A percentile compares a stretch with the other conserved stretches of the same genome.
These are phyloP conservation scores for Flaveria linearis DNA, from an alignment of 129 eudicot genomes.

Conservation along the genomic window DNA sequence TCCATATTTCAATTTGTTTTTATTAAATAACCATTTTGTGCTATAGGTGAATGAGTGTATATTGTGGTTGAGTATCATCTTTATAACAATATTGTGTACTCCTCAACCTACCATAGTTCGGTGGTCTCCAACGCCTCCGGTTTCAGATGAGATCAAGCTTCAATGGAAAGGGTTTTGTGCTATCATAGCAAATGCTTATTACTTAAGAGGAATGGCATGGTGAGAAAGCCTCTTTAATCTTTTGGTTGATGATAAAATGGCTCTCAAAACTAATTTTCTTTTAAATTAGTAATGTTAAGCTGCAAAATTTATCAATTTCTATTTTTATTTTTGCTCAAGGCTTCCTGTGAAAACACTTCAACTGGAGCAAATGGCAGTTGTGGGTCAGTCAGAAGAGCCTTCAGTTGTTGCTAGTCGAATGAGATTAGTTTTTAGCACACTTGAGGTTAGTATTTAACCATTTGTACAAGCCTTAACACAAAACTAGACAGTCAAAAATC, in stretches of 20 bases:
- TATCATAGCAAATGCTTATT: constrained; percentile 92
- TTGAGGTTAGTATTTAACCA: constrained; percentile 60
- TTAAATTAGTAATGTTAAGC: neutral
- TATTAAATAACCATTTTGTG: neutral
- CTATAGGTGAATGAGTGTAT: constrained; percentile 93
- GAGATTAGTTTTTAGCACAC: constrained; percentile 96
- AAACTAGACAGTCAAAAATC: neutral
- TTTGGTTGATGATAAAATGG: constrained; percentile 1
- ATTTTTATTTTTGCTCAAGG: constrained; percentile 37
- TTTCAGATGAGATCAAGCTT: constrained; percentile 70
- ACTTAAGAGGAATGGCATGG: constrained; percentile 97
- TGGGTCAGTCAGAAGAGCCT: constrained; percentile 84
- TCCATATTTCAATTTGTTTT: neutral
- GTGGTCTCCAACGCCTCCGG: constrained; percentile 89
- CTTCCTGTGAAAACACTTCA: constrained; percentile 98
- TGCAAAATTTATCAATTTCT: neutral
- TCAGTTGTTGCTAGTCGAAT: constrained; percentile 95
- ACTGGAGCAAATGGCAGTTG: constrained; percentile 93
- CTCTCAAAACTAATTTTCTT: no score
- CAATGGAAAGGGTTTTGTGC: constrained; percentile 98
- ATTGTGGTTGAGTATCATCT: constrained; percentile 87
- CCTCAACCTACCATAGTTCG: constrained; percentile 95
- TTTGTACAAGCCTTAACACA: neutral
- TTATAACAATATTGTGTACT: constrained; percentile 92
- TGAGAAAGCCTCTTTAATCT: constrained; percentile 31